phyloP scores from a whole-genome alignment of 2,329 filamentous ascomycete genomes.

The Claviceps paspali region DNA sequence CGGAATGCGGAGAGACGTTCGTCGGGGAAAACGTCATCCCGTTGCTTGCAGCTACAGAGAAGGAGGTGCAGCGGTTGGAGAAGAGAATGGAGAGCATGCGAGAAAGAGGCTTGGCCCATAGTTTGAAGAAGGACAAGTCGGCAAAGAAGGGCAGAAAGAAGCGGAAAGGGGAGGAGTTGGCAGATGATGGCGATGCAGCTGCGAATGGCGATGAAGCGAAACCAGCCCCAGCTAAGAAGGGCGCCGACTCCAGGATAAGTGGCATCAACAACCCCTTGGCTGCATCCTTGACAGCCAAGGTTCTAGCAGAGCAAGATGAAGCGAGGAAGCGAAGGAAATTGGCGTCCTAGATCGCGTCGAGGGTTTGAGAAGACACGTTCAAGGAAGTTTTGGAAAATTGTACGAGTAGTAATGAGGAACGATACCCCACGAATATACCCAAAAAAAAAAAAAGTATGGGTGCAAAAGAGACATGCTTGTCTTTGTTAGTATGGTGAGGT shows the following conservation, averaged over 20 bases:
- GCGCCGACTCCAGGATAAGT: conserved; percentile 22
- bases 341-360: conserved; percentile 16
- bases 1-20: conserved; percentile 64
- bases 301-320: conserved; percentile 74
- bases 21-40: conserved; percentile 63
- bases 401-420: neutral
- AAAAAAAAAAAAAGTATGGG: neutral
- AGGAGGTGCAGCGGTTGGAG: conserved; percentile 54
- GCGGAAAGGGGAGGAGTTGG: conserved; percentile 35
- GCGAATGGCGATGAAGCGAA: conserved; percentile 29
- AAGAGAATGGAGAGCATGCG: conserved; percentile 53
- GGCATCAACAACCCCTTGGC: conserved; percentile 83
- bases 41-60: conserved; percentile 56
- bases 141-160: conserved; percentile 46
- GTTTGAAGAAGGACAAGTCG: conserved; percentile 64
- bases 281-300: conserved; percentile 70
- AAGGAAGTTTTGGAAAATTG: neutral
- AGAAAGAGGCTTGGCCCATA: conserved; percentile 64
- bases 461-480: neutral
- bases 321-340: conserved; percentile 65
- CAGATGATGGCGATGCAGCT: conserved; percentile 27
- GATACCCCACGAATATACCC: neutral
- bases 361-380: conserved; percentile 4
- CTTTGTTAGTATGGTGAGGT: too few relatives aligned
- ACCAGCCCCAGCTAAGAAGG: conserved; percentile 15